Evolutionary conservation across 1,139 yeast species (phyloP).

Genomic region (Suhomyces choctaworum): DNA sequence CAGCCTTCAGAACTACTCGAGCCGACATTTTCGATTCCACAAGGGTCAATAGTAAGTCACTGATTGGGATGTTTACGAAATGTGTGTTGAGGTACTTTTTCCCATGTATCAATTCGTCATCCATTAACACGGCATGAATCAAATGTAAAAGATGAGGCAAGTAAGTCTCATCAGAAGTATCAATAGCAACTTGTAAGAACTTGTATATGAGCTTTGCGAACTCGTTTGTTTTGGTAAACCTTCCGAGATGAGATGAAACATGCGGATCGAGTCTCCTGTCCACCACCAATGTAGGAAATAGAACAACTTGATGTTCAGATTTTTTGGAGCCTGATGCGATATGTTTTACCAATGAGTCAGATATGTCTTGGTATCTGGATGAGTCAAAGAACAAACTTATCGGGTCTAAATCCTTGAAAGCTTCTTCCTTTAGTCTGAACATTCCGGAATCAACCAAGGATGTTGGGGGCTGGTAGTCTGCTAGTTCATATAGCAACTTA

Average conservation of each 20-base stretch:
- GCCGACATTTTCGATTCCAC: slow-evolving; percentile 54
- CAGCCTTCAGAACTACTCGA: slow-evolving; percentile 53
- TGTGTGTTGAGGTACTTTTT: slow-evolving; percentile 37
- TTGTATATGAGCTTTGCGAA: slow-evolving; percentile 62
- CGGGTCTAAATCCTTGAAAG: slow-evolving; percentile 38
- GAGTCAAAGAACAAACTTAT: slow-evolving; percentile 38
- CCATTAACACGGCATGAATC: slow-evolving; percentile 62
- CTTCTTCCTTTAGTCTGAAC: slow-evolving; percentile 46
- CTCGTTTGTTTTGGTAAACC: slow-evolving; percentile 49
- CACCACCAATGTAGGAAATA: slow-evolving; percentile 24
- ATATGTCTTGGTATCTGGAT: slow-evolving; percentile 34
- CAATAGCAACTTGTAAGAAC: slow-evolving; percentile 52
- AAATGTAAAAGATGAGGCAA: slow-evolving; percentile 64
- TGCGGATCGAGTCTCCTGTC: slow-evolving; percentile 26
- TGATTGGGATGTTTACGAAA: slow-evolving; percentile 56
- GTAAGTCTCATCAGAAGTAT: slow-evolving; percentile 51
- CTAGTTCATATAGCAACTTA: slow-evolving; percentile 36
- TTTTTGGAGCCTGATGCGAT: slow-evolving; percentile 30
- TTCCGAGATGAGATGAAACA: slow-evolving; percentile 40
- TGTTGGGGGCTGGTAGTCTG: slow-evolving; percentile 44
- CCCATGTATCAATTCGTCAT: slow-evolving; percentile 50
- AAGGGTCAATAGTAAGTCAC: slow-evolving; percentile 53
- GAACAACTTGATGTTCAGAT: slow-evolving; percentile 44
- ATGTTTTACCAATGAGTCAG: slow-evolving; percentile 32
- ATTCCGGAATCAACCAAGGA: slow-evolving; percentile 43